Base-by-base conservation (phyloP, 306 rosid species). In the Psophocarpus tetragonolobus region DNA sequence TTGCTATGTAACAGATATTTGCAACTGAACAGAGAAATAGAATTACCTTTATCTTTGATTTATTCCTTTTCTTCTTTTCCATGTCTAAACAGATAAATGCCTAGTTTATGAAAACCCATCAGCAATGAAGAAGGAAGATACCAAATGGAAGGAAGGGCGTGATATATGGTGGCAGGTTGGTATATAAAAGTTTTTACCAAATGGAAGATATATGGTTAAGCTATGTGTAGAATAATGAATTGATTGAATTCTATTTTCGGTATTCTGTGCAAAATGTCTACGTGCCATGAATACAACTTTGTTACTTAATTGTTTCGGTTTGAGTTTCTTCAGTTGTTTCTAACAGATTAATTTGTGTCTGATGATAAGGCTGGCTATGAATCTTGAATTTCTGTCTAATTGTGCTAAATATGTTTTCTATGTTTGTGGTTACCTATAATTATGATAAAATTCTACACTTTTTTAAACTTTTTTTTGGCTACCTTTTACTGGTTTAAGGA, bases 101-200 rank as follows among this genome's bases (percentile, higher is more conserved):
- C 84, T 95, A 68, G 87, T 88, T 62, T 95, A 87, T 69, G 99
- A 85, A 65, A 95, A 95, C 67, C 73, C 74, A 74, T 80, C 24
- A 33, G 97, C 98, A 15, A 48, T 87, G 85, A 92, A 73, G 80
- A 92, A 92, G 81, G 90, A 57, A 67, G 84, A 80, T 81, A 92
- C 99, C 53, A 86, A 88, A 79, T 95, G 97, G 96, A 78, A 84
- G 73, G 83, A 88, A 75, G 93, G 93, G 84, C 84, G 97, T 73
- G 99, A 92, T 85, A 81, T 88, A 81, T 95, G 99, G 96, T 95
- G 99, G 99, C 99, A 95, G 99, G 99, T 95, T 82, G 78, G 92
- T 76, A 41, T 75, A 62, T 77, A 50, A 39, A 47, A 21, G 13
- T 27, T 58, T 51, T 18, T 4, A 8, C 41, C 38, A 36, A 26